A percentile compares a stretch with the other conserved stretches of the same genome.
Evolutionary conservation across 768 basidiomycete genomes (phyloP).

Genomic region (Calocybe gangraenosa): DNA sequence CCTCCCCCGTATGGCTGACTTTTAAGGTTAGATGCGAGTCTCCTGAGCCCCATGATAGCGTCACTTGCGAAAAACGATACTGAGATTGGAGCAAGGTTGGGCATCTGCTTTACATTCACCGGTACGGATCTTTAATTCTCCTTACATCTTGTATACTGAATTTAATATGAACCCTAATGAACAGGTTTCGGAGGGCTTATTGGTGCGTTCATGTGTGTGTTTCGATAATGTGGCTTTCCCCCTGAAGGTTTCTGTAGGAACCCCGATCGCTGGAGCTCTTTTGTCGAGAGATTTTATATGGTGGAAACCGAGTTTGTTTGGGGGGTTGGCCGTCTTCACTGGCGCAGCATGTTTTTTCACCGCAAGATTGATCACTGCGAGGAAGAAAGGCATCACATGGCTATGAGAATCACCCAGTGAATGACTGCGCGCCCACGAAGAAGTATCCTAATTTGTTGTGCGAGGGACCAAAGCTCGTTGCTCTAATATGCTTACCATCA

Average conservation of each 20-base stretch:
- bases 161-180: slow-evolving; percentile 19
- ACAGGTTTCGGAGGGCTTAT: slow-evolving; percentile 38
- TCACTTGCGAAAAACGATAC: slow-evolving; percentile 38
- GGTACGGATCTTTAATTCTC: slow-evolving; percentile 1
- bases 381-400: slow-evolving; percentile 20
- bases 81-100: slow-evolving; percentile 55
- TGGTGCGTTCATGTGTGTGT: slow-evolving; percentile 21
- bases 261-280: slow-evolving; percentile 55
- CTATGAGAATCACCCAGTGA: slow-evolving; percentile 6
- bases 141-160: slow-evolving; percentile 12
- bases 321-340: slow-evolving; percentile 34
- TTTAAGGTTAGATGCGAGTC: slow-evolving; percentile 27
- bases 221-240: background rate
- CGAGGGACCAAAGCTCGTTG: no score
- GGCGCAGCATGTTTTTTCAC: slow-evolving; percentile 26
- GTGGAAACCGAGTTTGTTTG: slow-evolving; percentile 56
- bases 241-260: slow-evolving; percentile 29
- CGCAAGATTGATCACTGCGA: slow-evolving; percentile 22
- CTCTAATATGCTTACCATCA: no score
- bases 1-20: background rate
- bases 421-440: no score
- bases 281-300: slow-evolving; percentile 48
- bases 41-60: slow-evolving; percentile 41
- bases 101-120: slow-evolving; percentile 38
- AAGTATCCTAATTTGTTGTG: no score